phyloP scores from a whole-genome alignment of 2,329 filamentous ascomycete genomes.

The Fusarium sambucinum region DNA sequence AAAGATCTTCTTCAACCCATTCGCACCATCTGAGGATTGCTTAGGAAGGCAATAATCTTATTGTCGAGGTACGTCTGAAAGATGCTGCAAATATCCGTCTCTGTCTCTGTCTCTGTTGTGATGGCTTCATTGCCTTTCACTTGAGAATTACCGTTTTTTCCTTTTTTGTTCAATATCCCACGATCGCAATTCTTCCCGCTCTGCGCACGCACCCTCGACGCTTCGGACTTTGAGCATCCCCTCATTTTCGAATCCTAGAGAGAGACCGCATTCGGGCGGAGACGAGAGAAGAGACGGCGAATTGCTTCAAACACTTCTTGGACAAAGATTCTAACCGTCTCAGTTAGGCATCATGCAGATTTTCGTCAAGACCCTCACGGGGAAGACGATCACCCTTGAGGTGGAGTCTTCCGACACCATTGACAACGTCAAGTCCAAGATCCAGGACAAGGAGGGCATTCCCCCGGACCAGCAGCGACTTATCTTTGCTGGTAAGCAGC shows the following conservation, averaged over 20 bases:
- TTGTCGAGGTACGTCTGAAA: constrained; percentile 73
- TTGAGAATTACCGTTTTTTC: constrained; percentile 47
- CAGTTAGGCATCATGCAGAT: constrained; percentile 78
- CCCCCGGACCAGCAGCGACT: constrained; percentile 99
- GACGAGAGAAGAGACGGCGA: constrained; percentile 13
- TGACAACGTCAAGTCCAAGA: constrained; percentile 99
- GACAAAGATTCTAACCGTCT: constrained; percentile 56
- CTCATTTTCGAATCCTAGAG: constrained; percentile 27
- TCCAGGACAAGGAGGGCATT: constrained; percentile 99
- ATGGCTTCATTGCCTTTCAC: constrained; percentile 49
- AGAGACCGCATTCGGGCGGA: constrained; percentile 13
- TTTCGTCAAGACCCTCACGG: constrained; percentile 91
- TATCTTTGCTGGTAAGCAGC: constrained; percentile 99
- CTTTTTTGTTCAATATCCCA: constrained; percentile 13
- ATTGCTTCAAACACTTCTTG: constrained; percentile 6
- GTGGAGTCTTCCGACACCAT: constrained; percentile 99
- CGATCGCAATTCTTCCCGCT: constrained; percentile 22
- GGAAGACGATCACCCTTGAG: constrained; percentile 99
- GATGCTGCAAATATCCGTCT: constrained; percentile 58
- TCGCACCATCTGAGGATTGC: constrained; percentile 68
- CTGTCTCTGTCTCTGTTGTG: constrained; percentile 44
- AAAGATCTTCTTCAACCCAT: constrained; percentile 50
- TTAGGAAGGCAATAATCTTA: constrained; percentile 71
- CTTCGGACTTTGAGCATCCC: constrained; percentile 23
- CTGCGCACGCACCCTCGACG: constrained; percentile 27